These are phyloP conservation scores for Escovopsis sp. DNA, from an alignment of 2,329 filamentous ascomycete species.

Conservation along the genomic window DNA sequence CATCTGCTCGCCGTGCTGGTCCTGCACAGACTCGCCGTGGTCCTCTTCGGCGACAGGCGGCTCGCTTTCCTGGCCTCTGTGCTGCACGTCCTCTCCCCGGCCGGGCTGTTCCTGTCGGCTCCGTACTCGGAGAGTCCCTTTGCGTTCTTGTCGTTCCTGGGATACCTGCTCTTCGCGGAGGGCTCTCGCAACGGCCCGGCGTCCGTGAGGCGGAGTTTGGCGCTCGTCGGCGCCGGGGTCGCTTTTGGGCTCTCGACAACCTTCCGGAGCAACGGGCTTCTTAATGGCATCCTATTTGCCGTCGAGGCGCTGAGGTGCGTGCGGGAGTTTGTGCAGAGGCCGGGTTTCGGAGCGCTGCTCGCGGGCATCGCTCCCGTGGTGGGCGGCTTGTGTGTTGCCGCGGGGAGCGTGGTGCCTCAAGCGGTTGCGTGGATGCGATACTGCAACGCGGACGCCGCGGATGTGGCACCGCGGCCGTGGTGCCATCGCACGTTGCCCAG, in stretches of 20 bases:
- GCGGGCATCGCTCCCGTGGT: slow-evolving; percentile 44
- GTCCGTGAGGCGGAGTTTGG: slow-evolving; percentile 25
- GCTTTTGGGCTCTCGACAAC: slow-evolving; percentile 58
- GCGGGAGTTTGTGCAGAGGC: slow-evolving; percentile 11
- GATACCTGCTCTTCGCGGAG: slow-evolving; percentile 53
- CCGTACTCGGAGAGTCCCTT: slow-evolving; percentile 75
- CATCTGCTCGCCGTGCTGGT: slow-evolving; percentile 64
- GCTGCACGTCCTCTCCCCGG: slow-evolving; percentile 74
- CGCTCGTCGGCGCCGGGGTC: slow-evolving; percentile 47
- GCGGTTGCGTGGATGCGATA: slow-evolving; percentile 57
- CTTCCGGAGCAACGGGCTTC: slow-evolving; percentile 73
- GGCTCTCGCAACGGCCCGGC: slow-evolving; percentile 17
- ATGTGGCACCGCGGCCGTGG: slow-evolving; percentile 47
- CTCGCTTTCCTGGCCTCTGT: slow-evolving; percentile 54
- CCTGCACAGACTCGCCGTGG: slow-evolving; percentile 50
- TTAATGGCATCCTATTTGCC: slow-evolving; percentile 66
- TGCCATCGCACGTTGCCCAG: slow-evolving; percentile 61
- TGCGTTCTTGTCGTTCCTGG: slow-evolving; percentile 60
- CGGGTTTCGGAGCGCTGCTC: slow-evolving; percentile 26
- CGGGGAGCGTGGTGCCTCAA: slow-evolving; percentile 61
- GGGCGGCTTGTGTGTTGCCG: slow-evolving; percentile 52
- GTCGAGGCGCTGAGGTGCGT: slow-evolving; percentile 36
- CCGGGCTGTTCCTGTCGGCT: slow-evolving; percentile 76
- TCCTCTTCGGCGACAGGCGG: slow-evolving; percentile 35
- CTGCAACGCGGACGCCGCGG: slow-evolving; percentile 29